These are phyloP conservation scores for Pseudozyma sp. DNA, from an alignment of 1,284 basidiomycete species.

Conservation along the genomic window DNA sequence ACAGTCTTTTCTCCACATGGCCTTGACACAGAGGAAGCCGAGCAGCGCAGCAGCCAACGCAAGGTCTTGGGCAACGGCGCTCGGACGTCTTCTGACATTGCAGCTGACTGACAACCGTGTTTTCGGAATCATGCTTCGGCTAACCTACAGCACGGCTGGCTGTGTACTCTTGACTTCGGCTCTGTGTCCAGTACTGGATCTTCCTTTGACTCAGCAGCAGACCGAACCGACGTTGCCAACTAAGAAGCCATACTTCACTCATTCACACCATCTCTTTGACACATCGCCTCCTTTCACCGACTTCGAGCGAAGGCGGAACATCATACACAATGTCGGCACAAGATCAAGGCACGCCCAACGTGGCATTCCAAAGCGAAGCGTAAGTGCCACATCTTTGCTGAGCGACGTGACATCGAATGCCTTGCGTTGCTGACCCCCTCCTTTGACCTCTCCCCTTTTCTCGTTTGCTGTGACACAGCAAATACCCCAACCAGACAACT, in stretches of 20 bases:
- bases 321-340: constrained; percentile 21
- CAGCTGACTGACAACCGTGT: not conserved
- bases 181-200: not conserved
- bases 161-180: not conserved
- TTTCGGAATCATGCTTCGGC: constrained; percentile 1
- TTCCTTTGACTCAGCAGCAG: too few relatives aligned
- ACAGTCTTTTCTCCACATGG: too few relatives aligned
- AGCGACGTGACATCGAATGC: not conserved
- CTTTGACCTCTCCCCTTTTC: not conserved
- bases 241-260: too few relatives aligned
- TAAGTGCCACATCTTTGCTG: constrained; percentile 12
- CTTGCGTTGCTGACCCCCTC: not conserved
- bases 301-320: too few relatives aligned
- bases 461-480: constrained; percentile 12
- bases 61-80: too few relatives aligned
- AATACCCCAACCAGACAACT: constrained; percentile 42
- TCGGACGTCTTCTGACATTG: not conserved
- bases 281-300: too few relatives aligned
- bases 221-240: too few relatives aligned
- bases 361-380: constrained; percentile 54
- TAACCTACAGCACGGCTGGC: not conserved
- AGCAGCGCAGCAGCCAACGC: too few relatives aligned
- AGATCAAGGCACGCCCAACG: constrained; percentile 44
- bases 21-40: too few relatives aligned
- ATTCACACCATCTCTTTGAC: too few relatives aligned